Conservation (phyloP, 257 asterid species). For the Solanum pennellii region DNA sequence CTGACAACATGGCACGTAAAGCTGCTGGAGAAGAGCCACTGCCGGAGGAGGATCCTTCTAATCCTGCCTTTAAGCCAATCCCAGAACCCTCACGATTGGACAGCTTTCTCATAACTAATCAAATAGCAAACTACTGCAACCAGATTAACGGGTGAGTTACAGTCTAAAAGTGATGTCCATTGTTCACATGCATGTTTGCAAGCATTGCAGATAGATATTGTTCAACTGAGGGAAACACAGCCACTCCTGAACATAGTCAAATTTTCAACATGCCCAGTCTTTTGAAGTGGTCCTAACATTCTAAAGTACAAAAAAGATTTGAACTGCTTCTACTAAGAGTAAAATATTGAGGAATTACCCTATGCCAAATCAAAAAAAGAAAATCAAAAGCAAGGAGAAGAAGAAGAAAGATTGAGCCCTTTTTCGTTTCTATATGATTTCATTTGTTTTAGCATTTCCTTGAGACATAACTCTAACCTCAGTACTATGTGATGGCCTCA, state of each 20-base stretch:
- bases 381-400: background rate
- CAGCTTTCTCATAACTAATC: conserved; percentile 83
- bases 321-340: background rate
- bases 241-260: background rate
- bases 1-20: conserved; percentile 68
- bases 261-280: too few species aligned
- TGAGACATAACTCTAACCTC: background rate
- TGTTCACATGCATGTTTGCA: background rate
- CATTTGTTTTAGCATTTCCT: background rate
- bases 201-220: background rate
- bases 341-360: background rate
- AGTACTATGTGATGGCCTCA: background rate
- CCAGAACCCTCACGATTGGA: conserved; percentile 94
- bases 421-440: background rate
- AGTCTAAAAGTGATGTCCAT: background rate
- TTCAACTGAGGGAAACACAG: background rate
- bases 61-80: conserved; percentile 73
- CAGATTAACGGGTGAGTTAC: conserved; percentile 79
- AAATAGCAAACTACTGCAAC: conserved; percentile 85
- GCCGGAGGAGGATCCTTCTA: conserved; percentile 95
- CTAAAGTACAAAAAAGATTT: background rate
- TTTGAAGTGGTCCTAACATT: background rate
- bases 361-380: background rate
- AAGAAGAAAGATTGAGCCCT: background rate
- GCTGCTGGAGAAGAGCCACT: conserved; percentile 90